phyloP scores from a whole-genome alignment of 441 rosid species.

The Gossypium gossypioides region DNA sequence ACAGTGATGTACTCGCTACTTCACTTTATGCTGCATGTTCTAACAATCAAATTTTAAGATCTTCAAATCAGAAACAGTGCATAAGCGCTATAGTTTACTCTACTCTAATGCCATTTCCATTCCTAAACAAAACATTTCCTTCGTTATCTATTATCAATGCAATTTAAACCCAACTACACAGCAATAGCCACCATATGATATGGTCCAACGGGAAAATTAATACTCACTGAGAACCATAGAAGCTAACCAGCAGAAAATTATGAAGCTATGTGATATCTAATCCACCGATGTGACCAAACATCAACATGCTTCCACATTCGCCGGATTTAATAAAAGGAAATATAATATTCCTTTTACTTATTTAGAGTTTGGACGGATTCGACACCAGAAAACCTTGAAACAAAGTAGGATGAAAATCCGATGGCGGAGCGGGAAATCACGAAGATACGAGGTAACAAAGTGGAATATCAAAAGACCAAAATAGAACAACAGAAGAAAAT shows the following conservation, averaged over 20 bases:
- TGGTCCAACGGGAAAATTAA: background rate
- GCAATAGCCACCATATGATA: background rate
- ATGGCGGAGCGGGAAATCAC: background rate
- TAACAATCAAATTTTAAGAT: background rate
- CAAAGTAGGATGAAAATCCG: background rate
- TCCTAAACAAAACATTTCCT: background rate
- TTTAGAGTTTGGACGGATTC: too few species aligned
- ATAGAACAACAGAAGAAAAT: background rate
- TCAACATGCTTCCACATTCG: background rate
- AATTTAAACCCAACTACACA: background rate
- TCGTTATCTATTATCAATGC: background rate
- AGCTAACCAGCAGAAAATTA: background rate
- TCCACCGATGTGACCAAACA: background rate
- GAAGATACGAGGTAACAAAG: background rate
- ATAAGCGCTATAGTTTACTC: background rate
- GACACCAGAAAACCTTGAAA: background rate
- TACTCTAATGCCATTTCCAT: background rate
- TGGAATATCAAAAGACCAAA: background rate
- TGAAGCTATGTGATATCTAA: background rate
- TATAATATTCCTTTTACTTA: background rate
- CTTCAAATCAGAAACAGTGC: background rate
- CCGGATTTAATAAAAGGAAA: background rate
- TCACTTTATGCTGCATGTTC: background rate
- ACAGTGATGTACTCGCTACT: background rate
- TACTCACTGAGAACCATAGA: background rate